Evolutionary conservation across 108 stramenopile genomes (phyloP).

Genomic region (Fragilaria crotonensis): DNA sequence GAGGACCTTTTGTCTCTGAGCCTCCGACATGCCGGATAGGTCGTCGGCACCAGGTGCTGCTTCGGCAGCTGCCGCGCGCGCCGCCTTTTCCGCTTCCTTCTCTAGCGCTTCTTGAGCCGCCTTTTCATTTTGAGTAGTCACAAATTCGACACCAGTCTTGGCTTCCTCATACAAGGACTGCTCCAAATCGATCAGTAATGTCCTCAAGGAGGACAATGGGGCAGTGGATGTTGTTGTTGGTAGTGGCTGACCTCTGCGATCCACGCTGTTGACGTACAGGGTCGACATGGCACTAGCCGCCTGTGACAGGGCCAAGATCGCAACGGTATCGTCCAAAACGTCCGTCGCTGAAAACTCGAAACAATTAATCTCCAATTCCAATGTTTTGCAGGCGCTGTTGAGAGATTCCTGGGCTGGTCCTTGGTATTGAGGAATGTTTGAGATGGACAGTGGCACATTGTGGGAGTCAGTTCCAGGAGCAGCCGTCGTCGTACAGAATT

Average conservation of each 20-base stretch:
- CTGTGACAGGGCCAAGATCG: slow-evolving; percentile 17
- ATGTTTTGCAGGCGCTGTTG: slow-evolving; percentile 22
- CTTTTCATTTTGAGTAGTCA: slow-evolving; percentile 18
- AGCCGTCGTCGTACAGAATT: slow-evolving; percentile 9
- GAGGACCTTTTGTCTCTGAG: slow-evolving; percentile 58
- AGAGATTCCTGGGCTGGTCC: slow-evolving; percentile 39
- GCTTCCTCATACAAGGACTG: slow-evolving; percentile 26
- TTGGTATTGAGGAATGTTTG: slow-evolving; percentile 38
- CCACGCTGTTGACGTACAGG: slow-evolving; percentile 1
- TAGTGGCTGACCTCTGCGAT: slow-evolving; percentile 1
- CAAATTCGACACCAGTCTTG: slow-evolving; percentile 10
- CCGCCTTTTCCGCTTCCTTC: slow-evolving; percentile 43
- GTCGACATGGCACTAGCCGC: slow-evolving; percentile 12
- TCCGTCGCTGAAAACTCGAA: slow-evolving; percentile 14
- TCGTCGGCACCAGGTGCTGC: slow-evolving; percentile 26
- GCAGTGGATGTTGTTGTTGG: slow-evolving; percentile 1
- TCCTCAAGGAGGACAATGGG: slow-evolving; percentile 4
- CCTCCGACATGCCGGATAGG: slow-evolving; percentile 52
- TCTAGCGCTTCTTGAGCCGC: slow-evolving; percentile 33
- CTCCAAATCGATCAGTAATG: slow-evolving; percentile 5
- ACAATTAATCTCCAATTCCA: slow-evolving; percentile 55
- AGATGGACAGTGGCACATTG: slow-evolving; percentile 4
- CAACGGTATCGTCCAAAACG: slow-evolving; percentile 28
- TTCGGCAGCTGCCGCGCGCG: slow-evolving; percentile 21
- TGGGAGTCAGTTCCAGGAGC: not conserved